A percentile compares a stretch with the other conserved stretches of the same genome.
Conservation (phyloP, 2,329 filamentous ascomycete genomes). For the Aspergillus sp. region DNA sequence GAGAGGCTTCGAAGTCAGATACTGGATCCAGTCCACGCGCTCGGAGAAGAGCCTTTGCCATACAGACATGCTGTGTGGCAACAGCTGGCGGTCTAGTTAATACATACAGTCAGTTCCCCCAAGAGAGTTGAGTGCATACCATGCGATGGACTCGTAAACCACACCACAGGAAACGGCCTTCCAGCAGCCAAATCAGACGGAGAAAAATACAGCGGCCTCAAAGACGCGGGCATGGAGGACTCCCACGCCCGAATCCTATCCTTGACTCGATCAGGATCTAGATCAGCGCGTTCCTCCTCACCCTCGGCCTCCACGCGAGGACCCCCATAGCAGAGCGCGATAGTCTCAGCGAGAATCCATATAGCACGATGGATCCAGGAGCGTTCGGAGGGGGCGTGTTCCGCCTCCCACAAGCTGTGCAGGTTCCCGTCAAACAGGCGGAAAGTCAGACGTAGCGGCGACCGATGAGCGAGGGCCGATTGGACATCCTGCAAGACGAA, state of each 20-base stretch:
- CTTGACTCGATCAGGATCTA: too few relatives aligned
- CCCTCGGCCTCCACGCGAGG: slow-evolving; percentile 7
- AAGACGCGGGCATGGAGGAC: slow-evolving; percentile 15
- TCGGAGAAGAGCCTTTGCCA: slow-evolving; percentile 22
- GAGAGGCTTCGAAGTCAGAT: slow-evolving; percentile 9
- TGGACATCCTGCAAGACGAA: slow-evolving; percentile 30
- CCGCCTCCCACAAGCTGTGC: slow-evolving; percentile 18
- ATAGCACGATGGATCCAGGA: slow-evolving; percentile 26
- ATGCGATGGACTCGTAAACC: slow-evolving; percentile 24
- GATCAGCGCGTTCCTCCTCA: slow-evolving; percentile 18
- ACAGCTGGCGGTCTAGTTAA: slow-evolving; percentile 13
- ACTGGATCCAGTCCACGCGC: slow-evolving; percentile 5
- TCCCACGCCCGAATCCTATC: slow-evolving; percentile 24
- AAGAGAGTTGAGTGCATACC: slow-evolving; percentile 12
- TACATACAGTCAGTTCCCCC: background rate
- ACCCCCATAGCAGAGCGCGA: slow-evolving; percentile 23
- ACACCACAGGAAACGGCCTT: slow-evolving; percentile 24
- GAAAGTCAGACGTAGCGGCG: slow-evolving; percentile 22
- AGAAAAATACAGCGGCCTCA: slow-evolving; percentile 23
- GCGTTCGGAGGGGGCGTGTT: slow-evolving; percentile 16
- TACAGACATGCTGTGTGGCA: slow-evolving; percentile 24
- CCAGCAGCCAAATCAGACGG: slow-evolving; percentile 15
- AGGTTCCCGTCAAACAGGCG: slow-evolving; percentile 23
- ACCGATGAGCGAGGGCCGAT: slow-evolving; percentile 23
- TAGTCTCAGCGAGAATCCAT: slow-evolving; percentile 25